Percentiles rank a stretch among this genome's conserved stretches.
phyloP scores from a whole-genome alignment of 2,329 filamentous ascomycete genomes.

The Nannizzia gypsea region DNA sequence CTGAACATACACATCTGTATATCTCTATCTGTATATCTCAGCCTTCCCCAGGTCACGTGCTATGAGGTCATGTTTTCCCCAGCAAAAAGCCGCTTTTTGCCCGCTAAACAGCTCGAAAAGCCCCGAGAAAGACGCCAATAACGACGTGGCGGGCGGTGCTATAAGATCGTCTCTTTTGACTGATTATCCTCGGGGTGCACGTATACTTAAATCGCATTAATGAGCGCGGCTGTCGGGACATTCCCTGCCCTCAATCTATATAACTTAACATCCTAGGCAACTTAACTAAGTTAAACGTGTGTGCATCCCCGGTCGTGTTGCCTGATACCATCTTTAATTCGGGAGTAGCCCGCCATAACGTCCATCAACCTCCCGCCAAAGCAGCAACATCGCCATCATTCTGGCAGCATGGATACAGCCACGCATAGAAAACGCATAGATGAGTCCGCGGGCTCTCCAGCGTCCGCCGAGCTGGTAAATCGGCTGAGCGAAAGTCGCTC shows the following conservation, averaged over 20 bases:
- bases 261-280: neutral
- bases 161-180: neutral
- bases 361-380: neutral
- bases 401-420: neutral
- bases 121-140: neutral
- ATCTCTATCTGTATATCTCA: neutral
- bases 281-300: too few species aligned
- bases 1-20: neutral
- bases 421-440: neutral
- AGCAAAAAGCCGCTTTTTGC: neutral
- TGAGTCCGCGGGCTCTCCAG: conserved; percentile 6
- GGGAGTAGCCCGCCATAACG: neutral
- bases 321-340: neutral
- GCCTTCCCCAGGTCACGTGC: neutral
- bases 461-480: conserved; percentile 37
- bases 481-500: conserved; percentile 50
- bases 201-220: neutral
- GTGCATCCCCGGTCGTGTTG: neutral
- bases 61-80: conserved; percentile 4
- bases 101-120: too few species aligned
- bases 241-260: neutral
- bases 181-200: neutral
- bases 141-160: neutral
- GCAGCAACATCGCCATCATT: neutral
- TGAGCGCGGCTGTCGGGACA: neutral